Conservation (phyloP, 2,329 filamentous ascomycete genomes). For the Diatrype stigma region DNA sequence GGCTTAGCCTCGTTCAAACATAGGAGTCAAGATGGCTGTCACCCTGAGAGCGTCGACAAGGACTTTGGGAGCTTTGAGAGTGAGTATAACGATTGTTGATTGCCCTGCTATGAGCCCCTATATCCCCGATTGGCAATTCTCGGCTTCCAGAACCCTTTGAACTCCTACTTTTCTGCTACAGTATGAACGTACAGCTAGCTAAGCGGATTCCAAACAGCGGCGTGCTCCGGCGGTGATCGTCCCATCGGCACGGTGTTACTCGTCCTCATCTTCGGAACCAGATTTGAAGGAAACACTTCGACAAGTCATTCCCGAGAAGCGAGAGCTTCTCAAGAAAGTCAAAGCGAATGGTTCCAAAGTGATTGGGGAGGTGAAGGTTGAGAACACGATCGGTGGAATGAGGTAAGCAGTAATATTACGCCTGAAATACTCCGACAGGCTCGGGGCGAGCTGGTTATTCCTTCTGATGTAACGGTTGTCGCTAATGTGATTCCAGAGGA, state of each 20-base stretch:
- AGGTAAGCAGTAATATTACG: slow-evolving; percentile 39
- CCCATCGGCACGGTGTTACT: slow-evolving; percentile 54
- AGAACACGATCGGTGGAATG: slow-evolving; percentile 95
- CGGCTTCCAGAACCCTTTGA: no score
- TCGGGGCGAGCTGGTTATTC: no score
- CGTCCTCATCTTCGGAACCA: slow-evolving; percentile 73
- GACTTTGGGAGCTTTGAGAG: slow-evolving; percentile 61
- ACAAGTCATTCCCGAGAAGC: slow-evolving; percentile 82
- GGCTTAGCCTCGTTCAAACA: not conserved
- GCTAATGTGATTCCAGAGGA: slow-evolving; percentile 42
- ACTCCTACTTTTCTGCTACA: no score
- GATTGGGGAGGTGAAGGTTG: slow-evolving; percentile 88
- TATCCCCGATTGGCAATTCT: no score
- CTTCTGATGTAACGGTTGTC: slow-evolving; percentile 10
- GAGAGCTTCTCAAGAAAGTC: slow-evolving; percentile 89
- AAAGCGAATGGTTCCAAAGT: slow-evolving; percentile 79
- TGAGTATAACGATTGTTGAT: slow-evolving; percentile 32
- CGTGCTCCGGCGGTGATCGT: slow-evolving; percentile 23
- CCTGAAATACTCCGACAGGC: no score
- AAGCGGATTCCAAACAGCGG: slow-evolving; percentile 12
- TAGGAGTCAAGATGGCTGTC: slow-evolving; percentile 52
- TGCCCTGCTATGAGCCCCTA: not conserved
- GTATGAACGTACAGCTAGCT: not conserved
- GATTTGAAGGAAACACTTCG: slow-evolving; percentile 86
- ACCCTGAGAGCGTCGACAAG: slow-evolving; percentile 58